Base-by-base conservation (phyloP, 2,329 filamentous ascomycete genomes). In the Rhynchosporium secalis region DNA sequence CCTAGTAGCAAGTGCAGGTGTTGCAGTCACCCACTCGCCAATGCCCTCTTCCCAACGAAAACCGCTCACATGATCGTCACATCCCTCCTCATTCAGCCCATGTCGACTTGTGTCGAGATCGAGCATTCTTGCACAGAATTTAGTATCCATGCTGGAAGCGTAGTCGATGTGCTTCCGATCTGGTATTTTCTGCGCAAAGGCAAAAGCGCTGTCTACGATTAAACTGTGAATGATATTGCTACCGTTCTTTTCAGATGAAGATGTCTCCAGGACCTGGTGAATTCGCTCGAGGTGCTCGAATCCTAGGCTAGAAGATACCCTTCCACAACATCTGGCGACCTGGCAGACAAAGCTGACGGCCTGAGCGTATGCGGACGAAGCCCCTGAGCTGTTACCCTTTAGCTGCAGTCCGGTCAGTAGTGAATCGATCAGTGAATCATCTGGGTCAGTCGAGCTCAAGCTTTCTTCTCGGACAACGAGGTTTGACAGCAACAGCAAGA, bases 1-100 rank as follows among this genome's bases (percentile, higher is more conserved):
- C 64, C 69, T 72, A 58, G 62, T 41, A 52, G 72, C 70, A 33
- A 68, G 64, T 54, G 56, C 72, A 33, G 81, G 81, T 49, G 79
- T 83, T 45, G 74, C 76, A 20, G 76, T 80, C 56, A 85, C 78
- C 82, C 82, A 85, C 71, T 84, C 82, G 41, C 80, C 78, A 69
- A 85, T 83, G 49, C 78, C 79, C 68, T 83, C 81, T 69, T 84
- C 82, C 82, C 82, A 85, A 38, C 79, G 73, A 72, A 76, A 83
- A 70, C 70, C 70, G 26, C 57, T 63, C 33, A 29, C 36, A 36
- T 59, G 51, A n/a, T 65, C 58, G 15, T 62, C 43, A 33, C 29
- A 38, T 31, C 60, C 43, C 4, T 41, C 41, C 47, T 40, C 33
- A 33, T 28, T 38, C 6, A 51, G 12, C 29, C 29, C 45, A 7